Evolutionary conservation across 306 rosid species (phyloP), one percentile per base, ranked within the genome.

Genomic region (Psophocarpus tetragonolobus): DNA sequence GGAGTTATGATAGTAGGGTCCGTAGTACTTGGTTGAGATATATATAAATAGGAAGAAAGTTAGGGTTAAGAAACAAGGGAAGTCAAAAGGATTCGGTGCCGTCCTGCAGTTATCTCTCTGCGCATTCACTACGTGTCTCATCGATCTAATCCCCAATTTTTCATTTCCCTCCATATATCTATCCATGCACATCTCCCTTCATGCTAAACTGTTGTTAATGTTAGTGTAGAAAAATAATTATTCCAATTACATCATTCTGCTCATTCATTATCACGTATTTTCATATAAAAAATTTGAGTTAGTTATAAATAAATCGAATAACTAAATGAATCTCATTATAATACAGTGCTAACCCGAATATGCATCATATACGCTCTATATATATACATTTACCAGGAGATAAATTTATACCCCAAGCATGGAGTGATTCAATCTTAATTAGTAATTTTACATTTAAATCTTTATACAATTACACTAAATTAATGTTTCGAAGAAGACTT

Each of bases 21-120:
- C 88, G 86, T 63, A 76, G 65, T 42, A 51, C 27, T 47, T 17
- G 74, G 23, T 68, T 54, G 81, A 42, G 75, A 84, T 86, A 87
- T 92, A 84, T 86, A 87, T 92, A 92, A 69, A 92, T 90, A 92
- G 88, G 35, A 64, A 71, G 64, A 33, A 24, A 15, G 51, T 8
- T 24, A 24, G 53, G 69, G 18, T 45, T 29, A 13, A 8, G 48
- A 71, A 17, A 62, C 2, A 45, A 50, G 27, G 38, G 26, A 85
- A 91, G 95, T 90, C 92, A 90, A 88, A 86, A 12, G 83, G 84
- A 80, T 90, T 90, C 90, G 93, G 97, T 86, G 91, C 96, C 96
- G 94, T 85, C 97, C 97, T 50, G 30, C 60, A 51, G 76, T 80
- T 76, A 72, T 72, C 78, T 72, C 44, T 57, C 12, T 68, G 18